phyloP scores from a whole-genome alignment of 2,329 filamentous ascomycete species.

The Rugonectria rugulosa region DNA sequence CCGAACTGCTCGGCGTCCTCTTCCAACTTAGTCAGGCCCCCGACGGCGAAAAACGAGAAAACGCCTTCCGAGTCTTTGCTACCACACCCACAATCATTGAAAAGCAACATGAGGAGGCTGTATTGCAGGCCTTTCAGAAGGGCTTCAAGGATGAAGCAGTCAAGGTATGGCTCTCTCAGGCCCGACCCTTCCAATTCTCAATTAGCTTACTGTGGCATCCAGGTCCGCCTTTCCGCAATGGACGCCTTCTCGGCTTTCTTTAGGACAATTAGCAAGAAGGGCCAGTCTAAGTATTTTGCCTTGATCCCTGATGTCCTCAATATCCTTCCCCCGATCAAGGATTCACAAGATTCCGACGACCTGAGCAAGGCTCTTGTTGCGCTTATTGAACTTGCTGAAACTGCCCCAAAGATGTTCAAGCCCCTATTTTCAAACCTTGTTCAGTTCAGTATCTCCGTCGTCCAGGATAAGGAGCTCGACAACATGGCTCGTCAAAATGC shows the following conservation, averaged over 20 bases:
- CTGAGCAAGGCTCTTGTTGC: conserved; percentile 89
- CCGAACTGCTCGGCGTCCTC: conserved; percentile 83
- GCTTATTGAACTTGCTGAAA: conserved; percentile 92
- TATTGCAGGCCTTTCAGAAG: conserved; percentile 85
- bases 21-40: conserved; percentile 90
- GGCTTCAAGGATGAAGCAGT: conserved; percentile 92
- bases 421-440: conserved; percentile 91
- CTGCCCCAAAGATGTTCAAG: conserved; percentile 98
- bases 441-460: conserved; percentile 89
- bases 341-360: conserved; percentile 87
- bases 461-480: conserved; percentile 93
- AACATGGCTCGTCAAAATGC: conserved; percentile 94
- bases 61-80: conserved; percentile 92
- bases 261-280: conserved; percentile 86
- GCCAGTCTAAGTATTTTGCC: conserved; percentile 84
- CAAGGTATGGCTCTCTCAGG: conserved; percentile 59
- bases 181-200: conserved; percentile 5
- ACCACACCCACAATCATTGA: conserved; percentile 96
- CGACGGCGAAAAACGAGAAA: conserved; percentile 86
- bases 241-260: conserved; percentile 98
- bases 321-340: conserved; percentile 92
- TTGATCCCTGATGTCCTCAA: conserved; percentile 93
- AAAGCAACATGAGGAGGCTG: conserved; percentile 91
- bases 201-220: conserved; percentile 24
- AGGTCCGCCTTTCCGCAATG: conserved; percentile 93